These are phyloP conservation scores for Apiospora koreana DNA, from an alignment of 2,329 filamentous ascomycete species.

Conservation along the genomic window DNA sequence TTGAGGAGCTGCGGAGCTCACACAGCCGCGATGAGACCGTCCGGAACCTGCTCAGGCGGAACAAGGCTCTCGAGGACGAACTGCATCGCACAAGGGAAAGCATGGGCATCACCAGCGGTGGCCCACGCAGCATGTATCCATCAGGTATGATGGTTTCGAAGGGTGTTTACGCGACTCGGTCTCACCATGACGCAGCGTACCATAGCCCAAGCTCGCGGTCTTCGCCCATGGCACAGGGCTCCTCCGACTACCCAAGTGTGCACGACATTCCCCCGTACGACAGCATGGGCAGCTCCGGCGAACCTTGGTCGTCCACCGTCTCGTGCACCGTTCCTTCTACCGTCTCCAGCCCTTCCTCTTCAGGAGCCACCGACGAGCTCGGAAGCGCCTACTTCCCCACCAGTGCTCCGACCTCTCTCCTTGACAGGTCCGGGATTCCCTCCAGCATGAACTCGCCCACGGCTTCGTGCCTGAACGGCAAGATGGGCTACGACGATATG, in stretches of 20 bases:
- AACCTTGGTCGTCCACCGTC: slow-evolving; percentile 47
- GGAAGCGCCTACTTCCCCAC: slow-evolving; percentile 49
- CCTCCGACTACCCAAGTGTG: slow-evolving; percentile 45
- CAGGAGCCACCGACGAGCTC: slow-evolving; percentile 49
- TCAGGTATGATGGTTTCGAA: slow-evolving; percentile 22
- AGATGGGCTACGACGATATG: slow-evolving; percentile 36
- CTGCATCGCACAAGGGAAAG: slow-evolving; percentile 46
- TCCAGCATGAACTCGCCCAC: slow-evolving; percentile 32
- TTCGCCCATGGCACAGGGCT: slow-evolving; percentile 42
- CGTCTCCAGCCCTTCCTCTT: slow-evolving; percentile 54
- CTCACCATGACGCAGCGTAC: slow-evolving; percentile 24
- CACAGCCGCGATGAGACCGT: slow-evolving; percentile 52
- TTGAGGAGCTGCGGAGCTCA: slow-evolving; percentile 66
- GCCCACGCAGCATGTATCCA: slow-evolving; percentile 26
- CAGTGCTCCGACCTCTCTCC: slow-evolving; percentile 47
- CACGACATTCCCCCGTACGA: slow-evolving; percentile 44
- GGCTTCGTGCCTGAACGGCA: slow-evolving; percentile 31
- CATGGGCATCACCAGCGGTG: slow-evolving; percentile 41
- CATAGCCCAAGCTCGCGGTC: slow-evolving; percentile 42
- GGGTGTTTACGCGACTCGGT: slow-evolving; percentile 6
- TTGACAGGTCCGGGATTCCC: slow-evolving; percentile 34
- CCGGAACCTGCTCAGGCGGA: slow-evolving; percentile 52
- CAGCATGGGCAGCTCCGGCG: slow-evolving; percentile 43
- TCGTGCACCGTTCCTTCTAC: slow-evolving; percentile 48
- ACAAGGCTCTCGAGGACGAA: slow-evolving; percentile 56